Evolutionary conservation across 441 rosid species (phyloP).

Genomic region (Raphanus hybrid): DNA sequence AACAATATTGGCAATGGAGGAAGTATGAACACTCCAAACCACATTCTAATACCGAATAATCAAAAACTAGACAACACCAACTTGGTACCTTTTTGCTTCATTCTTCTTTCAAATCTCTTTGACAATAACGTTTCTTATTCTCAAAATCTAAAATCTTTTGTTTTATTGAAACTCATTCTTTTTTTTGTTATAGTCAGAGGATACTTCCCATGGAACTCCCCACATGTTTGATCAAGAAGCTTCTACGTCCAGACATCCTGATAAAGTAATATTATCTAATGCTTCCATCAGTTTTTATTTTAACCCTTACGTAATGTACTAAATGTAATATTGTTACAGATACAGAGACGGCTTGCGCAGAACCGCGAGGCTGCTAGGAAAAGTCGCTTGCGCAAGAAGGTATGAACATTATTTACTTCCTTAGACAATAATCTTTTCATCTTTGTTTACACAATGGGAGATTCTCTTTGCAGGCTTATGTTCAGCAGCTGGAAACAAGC

Average conservation of each 20-base stretch:
- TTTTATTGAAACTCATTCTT: not conserved
- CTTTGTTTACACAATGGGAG: constrained; percentile 7
- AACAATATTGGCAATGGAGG: constrained; percentile 55
- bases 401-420: constrained; percentile 23
- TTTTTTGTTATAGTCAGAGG: constrained; percentile 71
- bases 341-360: constrained; percentile 96
- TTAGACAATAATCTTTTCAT: not conserved
- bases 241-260: constrained; percentile 41
- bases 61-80: constrained; percentile 44
- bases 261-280: constrained; percentile 46
- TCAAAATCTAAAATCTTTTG: not conserved
- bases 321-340: constrained; percentile 40
- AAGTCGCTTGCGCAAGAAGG: constrained; percentile 96
- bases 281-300: not conserved
- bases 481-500: constrained; percentile 90
- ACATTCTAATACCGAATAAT: constrained; percentile 26
- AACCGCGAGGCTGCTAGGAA: constrained; percentile 99
- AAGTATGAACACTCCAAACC: constrained; percentile 41
- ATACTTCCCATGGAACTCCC: constrained; percentile 75
- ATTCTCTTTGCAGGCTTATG: constrained; percentile 70
- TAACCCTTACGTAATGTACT: not conserved
- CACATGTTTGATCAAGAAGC: constrained; percentile 82
- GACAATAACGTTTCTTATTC: not conserved
- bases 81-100: constrained; percentile 19
- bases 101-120: constrained; percentile 6